phyloP scores from a whole-genome alignment of 768 basidiomycete species.

The Boletus vinaceobasis region DNA sequence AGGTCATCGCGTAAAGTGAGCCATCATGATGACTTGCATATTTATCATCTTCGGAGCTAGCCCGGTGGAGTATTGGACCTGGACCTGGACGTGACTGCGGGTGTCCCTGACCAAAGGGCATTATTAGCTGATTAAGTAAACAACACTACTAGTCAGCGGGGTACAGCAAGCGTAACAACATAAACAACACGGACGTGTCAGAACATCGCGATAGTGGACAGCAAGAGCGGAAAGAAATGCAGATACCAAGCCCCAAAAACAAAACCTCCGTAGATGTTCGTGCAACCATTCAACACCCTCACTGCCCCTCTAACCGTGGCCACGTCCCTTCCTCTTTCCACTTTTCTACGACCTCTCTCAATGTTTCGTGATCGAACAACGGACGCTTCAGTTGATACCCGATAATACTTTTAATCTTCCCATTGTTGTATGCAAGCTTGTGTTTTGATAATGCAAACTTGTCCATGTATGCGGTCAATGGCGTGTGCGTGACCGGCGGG shows the following conservation, averaged over 20 bases:
- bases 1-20: not conserved
- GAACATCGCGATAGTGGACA: conserved; percentile 12
- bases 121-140: conserved; percentile 18
- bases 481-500: conserved; percentile 69
- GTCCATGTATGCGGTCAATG: conserved; percentile 78
- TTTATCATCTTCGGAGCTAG: not conserved
- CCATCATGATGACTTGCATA: not conserved
- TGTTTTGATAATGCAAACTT: conserved; percentile 68
- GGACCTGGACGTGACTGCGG: not conserved
- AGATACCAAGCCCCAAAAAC: conserved; percentile 17
- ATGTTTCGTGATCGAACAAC: conserved; percentile 53
- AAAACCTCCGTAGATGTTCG: conserved; percentile 15
- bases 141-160: conserved; percentile 23
- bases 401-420: conserved; percentile 69
- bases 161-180: conserved; percentile 24
- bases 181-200: not conserved
- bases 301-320: conserved; percentile 24
- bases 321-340: conserved; percentile 68
- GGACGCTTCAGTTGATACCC: conserved; percentile 68
- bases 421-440: conserved; percentile 62
- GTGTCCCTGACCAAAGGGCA: too few relatives aligned
- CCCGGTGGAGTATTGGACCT: too few relatives aligned
- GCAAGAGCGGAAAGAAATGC: conserved; percentile 11
- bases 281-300: not conserved
- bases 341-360: conserved; percentile 72